Evolutionary conservation across 768 basidiomycete genomes (phyloP).

Genomic region (Termitomyces sp.): DNA sequence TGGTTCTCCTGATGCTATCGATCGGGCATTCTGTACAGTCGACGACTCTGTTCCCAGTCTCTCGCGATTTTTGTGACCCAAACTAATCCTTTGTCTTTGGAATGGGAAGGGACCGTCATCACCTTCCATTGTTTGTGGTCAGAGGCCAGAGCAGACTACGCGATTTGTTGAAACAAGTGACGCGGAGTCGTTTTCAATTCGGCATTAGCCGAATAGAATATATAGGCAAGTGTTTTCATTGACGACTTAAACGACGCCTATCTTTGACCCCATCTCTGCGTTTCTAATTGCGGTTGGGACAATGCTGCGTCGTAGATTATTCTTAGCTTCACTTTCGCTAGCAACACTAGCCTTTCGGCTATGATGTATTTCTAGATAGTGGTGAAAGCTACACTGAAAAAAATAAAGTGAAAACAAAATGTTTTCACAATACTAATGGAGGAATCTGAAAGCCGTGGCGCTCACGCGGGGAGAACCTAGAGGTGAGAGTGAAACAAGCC

Average conservation of each 20-base stretch:
- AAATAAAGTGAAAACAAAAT: too few relatives aligned
- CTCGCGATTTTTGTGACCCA: neutral
- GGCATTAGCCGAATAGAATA: constrained; percentile 8
- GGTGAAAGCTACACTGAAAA: constrained; percentile 51
- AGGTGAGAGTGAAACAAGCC: too few relatives aligned
- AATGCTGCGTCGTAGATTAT: constrained; percentile 41
- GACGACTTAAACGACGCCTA: constrained; percentile 6
- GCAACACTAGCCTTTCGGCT: constrained; percentile 58
- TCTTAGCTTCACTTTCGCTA: constrained; percentile 66
- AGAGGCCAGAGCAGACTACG: neutral
- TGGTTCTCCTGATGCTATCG: constrained; percentile 5
- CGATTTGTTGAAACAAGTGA: too few relatives aligned
- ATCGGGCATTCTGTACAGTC: constrained; percentile 5
- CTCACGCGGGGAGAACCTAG: too few relatives aligned
- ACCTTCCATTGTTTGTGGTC: neutral
- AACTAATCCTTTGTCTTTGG: neutral
- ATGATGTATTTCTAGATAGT: constrained; percentile 79
- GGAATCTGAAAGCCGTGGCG: too few relatives aligned
- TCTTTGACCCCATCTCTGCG: constrained; percentile 19
- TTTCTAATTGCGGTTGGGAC: constrained; percentile 25
- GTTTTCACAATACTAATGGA: too few relatives aligned
- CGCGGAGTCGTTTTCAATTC: neutral
- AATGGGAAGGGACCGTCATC: neutral
- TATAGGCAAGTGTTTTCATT: constrained; percentile 1
- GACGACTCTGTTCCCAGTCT: neutral